Percentiles rank a stretch among this genome's conserved stretches.
phyloP scores from a whole-genome alignment of 208 protist genomes.

The Leishmania major region DNA sequence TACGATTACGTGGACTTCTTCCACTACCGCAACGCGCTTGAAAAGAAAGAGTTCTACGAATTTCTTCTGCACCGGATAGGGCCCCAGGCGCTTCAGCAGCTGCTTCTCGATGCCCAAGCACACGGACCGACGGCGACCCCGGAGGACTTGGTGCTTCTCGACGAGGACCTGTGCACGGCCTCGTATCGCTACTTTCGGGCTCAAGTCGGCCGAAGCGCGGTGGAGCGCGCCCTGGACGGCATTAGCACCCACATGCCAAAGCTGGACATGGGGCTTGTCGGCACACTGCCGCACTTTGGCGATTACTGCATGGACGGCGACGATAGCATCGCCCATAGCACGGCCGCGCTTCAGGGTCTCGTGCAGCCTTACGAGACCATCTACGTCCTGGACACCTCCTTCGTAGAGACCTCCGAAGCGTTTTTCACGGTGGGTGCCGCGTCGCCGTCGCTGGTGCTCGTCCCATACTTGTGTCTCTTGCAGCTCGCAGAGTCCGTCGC shows the following conservation, averaged over 20 bases:
- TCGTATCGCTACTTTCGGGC: slow-evolving; percentile 43
- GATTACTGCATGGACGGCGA: slow-evolving; percentile 53
- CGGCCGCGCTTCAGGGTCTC: slow-evolving; percentile 34
- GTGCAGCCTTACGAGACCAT: slow-evolving; percentile 41
- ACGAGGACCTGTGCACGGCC: slow-evolving; percentile 54
- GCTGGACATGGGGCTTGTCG: slow-evolving; percentile 78
- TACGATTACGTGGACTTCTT: slow-evolving; percentile 81
- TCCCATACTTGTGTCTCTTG: slow-evolving; percentile 61
- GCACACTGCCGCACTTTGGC: slow-evolving; percentile 67
- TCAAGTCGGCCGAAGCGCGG: slow-evolving; percentile 29
- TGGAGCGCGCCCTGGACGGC: slow-evolving; percentile 63
- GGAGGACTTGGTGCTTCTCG: slow-evolving; percentile 72
- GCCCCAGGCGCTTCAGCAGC: slow-evolving; percentile 45
- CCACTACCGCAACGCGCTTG: slow-evolving; percentile 76
- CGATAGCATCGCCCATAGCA: slow-evolving; percentile 66
- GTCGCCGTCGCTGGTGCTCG: slow-evolving; percentile 46
- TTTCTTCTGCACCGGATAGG: slow-evolving; percentile 64
- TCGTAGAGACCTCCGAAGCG: slow-evolving; percentile 77
- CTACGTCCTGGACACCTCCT: slow-evolving; percentile 86
- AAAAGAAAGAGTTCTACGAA: slow-evolving; percentile 46
- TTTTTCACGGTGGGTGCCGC: slow-evolving; percentile 59
- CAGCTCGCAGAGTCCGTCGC: slow-evolving; percentile 66
- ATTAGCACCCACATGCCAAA: slow-evolving; percentile 70
- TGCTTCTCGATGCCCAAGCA: slow-evolving; percentile 41
- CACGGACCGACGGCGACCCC: slow-evolving; percentile 8